Conservation (phyloP, 495 filamentous ascomycete genomes). For the Podospora bellae-mahoneyi region DNA sequence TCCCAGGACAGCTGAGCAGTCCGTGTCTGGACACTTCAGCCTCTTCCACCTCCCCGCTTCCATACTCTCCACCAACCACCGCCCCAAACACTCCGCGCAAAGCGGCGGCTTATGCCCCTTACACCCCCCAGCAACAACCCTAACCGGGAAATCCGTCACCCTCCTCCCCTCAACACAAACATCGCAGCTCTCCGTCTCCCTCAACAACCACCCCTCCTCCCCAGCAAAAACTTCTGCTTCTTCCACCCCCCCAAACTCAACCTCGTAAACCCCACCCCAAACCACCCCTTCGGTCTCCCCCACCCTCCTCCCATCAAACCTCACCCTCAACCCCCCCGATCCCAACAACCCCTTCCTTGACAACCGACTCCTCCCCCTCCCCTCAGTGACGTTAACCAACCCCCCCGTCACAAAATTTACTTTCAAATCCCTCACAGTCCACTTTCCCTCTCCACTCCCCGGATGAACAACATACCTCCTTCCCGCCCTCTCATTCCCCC, state of each 20-base stretch:
- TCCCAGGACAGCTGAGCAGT: conserved; percentile 37
- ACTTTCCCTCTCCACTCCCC: conserved; percentile 28
- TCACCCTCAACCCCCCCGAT: background rate
- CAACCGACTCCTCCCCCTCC: conserved; percentile 19
- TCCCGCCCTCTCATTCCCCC: background rate
- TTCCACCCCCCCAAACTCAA: conserved; percentile 28
- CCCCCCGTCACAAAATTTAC: background rate
- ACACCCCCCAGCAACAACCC: conserved; percentile 31
- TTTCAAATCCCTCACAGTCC: background rate
- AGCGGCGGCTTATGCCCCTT: conserved; percentile 28
- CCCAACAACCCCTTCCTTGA: background rate
- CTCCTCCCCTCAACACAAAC: conserved; percentile 41
- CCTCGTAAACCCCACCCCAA: conserved; percentile 32
- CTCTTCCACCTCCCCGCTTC: conserved; percentile 34
- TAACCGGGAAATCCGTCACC: conserved; percentile 34
- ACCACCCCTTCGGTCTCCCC: conserved; percentile 16
- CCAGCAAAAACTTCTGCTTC: conserved; percentile 31
- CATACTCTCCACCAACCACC: conserved; percentile 36
- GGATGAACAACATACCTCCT: conserved; percentile 28
- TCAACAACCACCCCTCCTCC: conserved; percentile 38
- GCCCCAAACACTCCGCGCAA: conserved; percentile 38
- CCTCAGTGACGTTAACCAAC: background rate
- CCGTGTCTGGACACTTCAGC: conserved; percentile 35
- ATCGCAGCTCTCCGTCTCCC: conserved; percentile 31
- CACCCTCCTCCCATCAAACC: conserved; percentile 17